These are phyloP conservation scores for Pseudocercospora eumusae DNA, from an alignment of 2,329 filamentous ascomycete genomes.

Conservation along the genomic window DNA sequence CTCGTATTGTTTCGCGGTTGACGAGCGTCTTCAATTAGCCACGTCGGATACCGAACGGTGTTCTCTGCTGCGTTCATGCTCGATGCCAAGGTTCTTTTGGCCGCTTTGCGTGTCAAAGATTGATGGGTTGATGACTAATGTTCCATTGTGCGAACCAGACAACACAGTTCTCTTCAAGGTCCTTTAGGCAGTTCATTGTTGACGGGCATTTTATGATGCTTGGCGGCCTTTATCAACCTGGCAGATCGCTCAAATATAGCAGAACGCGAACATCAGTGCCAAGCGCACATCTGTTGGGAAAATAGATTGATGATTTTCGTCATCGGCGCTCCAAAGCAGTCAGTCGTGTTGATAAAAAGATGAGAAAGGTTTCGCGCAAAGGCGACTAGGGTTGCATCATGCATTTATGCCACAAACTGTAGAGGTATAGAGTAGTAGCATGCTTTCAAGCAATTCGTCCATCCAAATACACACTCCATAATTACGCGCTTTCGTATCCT, in stretches of 20 bases:
- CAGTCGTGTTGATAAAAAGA: background rate
- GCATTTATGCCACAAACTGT: constrained; percentile 2
- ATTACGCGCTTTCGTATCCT: constrained; percentile 14
- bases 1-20: constrained; percentile 1
- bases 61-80: background rate
- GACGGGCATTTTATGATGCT: no score
- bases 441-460: constrained; percentile 3
- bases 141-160: no score
- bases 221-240: background rate
- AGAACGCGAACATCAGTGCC: no score
- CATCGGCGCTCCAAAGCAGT: no score
- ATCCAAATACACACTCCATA: constrained; percentile 11
- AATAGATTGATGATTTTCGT: no score
- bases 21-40: constrained; percentile 10
- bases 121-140: no score
- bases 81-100: background rate
- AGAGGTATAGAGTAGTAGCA: constrained; percentile 12
- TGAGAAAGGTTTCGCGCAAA: background rate
- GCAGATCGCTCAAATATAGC: background rate
- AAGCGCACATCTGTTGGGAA: background rate
- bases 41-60: constrained; percentile 1
- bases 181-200: no score
- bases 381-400: constrained; percentile 6
- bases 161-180: no score
- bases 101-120: background rate